Evolutionary conservation across 2,329 filamentous ascomycete species (phyloP).

Genomic region (Seiridium cupressi): DNA sequence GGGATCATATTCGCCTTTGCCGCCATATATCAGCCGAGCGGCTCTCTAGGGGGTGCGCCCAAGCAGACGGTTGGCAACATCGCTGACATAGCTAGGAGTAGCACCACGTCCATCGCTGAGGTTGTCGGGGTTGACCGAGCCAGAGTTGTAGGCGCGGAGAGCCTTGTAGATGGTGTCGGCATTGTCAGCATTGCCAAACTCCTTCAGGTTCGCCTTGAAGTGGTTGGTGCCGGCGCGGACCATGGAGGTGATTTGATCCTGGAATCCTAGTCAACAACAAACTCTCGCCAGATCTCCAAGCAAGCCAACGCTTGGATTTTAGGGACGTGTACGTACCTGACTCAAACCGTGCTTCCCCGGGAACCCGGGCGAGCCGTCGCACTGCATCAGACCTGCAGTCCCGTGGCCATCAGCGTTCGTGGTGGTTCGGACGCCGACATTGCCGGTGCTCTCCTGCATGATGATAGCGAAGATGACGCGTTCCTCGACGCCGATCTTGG

Average conservation of each 20-base stretch:
- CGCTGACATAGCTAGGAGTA: constrained; percentile 35
- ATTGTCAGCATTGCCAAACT: constrained; percentile 24
- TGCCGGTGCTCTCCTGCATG: constrained; percentile 37
- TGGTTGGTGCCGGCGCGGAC: constrained; percentile 25
- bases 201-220: constrained; percentile 25
- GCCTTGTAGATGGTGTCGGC: constrained; percentile 35
- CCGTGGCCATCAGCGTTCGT: constrained; percentile 27
- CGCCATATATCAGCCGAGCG: too few relatives aligned
- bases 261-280: background rate
- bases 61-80: constrained; percentile 35
- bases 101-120: constrained; percentile 34
- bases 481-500: constrained; percentile 30
- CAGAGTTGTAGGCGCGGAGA: constrained; percentile 38
- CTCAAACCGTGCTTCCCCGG: constrained; percentile 27
- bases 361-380: constrained; percentile 31
- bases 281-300: background rate
- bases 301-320: background rate
- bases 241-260: constrained; percentile 33
- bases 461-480: constrained; percentile 38
- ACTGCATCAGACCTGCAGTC: constrained; percentile 40
- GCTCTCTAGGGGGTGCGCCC: constrained; percentile 29
- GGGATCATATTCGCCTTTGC: too few relatives aligned
- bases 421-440: constrained; percentile 35
- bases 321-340: constrained; percentile 21
- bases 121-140: constrained; percentile 30